These are phyloP conservation scores for Zalaria obscura DNA, from an alignment of 2,329 filamentous ascomycete species.

Conservation along the genomic window DNA sequence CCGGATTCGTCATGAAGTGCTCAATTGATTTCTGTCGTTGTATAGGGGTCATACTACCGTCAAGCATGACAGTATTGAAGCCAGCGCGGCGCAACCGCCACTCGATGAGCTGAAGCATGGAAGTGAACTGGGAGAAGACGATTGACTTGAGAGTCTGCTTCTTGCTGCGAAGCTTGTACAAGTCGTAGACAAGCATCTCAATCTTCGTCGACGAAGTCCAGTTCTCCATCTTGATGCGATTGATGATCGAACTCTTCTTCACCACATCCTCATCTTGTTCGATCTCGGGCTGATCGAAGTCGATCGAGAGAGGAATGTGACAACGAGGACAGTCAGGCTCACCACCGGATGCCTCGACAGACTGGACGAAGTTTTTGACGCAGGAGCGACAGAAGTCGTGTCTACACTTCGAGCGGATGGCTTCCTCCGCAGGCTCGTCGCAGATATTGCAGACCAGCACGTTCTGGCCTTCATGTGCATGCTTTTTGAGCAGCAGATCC, in stretches of 20 bases:
- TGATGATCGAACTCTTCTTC: slow-evolving; percentile 96
- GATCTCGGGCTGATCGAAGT: slow-evolving; percentile 88
- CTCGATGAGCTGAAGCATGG: slow-evolving; percentile 92
- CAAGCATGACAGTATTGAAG: slow-evolving; percentile 95
- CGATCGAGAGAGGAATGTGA: slow-evolving; percentile 78
- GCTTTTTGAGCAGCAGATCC: slow-evolving; percentile 82
- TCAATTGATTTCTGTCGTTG: slow-evolving; percentile 90
- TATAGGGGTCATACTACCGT: slow-evolving; percentile 90
- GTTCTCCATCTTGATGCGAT: slow-evolving; percentile 96
- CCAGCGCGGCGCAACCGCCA: slow-evolving; percentile 94
- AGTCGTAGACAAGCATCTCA: slow-evolving; percentile 84
- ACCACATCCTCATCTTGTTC: slow-evolving; percentile 77
- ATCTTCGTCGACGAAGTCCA: slow-evolving; percentile 99
- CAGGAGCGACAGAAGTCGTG: slow-evolving; percentile 85
- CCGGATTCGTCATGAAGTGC: slow-evolving; percentile 88
- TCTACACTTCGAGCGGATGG: slow-evolving; percentile 79
- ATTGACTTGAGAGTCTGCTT: slow-evolving; percentile 93
- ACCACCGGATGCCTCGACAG: slow-evolving; percentile 50
- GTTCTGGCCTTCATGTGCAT: slow-evolving; percentile 75
- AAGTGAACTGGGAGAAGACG: slow-evolving; percentile 94
- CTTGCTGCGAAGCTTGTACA: slow-evolving; percentile 82
- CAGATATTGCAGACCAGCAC: slow-evolving; percentile 87
- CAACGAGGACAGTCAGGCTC: slow-evolving; percentile 72
- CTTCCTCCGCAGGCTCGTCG: slow-evolving; percentile 90
- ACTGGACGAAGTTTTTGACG: slow-evolving; percentile 65